phyloP scores from a whole-genome alignment of 176 grass and related monocot genomes.

The Hordeum marinum region DNA sequence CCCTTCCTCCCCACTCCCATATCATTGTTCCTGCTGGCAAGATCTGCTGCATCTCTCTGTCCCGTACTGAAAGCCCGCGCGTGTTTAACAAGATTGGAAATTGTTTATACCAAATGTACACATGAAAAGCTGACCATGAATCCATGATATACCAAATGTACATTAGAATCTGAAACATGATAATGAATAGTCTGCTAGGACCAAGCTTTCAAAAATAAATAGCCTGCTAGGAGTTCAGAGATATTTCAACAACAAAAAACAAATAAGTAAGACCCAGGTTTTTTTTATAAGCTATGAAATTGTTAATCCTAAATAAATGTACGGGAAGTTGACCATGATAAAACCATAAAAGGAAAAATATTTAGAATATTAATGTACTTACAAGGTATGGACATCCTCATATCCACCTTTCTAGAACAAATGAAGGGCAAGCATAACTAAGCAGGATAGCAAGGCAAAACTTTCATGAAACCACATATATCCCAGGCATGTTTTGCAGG shows the following conservation, averaged over 20 bases:
- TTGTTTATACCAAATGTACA: neutral
- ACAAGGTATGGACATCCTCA: neutral
- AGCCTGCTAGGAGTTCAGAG: no score
- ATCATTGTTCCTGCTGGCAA: no score
- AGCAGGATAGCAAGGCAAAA: neutral
- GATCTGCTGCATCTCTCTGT: no score
- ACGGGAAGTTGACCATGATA: neutral
- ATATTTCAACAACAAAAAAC: no score
- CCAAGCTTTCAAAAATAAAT: neutral
- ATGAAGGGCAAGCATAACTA: neutral
- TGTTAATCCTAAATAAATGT: neutral
- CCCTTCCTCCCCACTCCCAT: no score
- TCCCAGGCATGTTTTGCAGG: slow-evolving; percentile 11
- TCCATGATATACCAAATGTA: no score
- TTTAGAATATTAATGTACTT: neutral
- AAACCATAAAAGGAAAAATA: neutral
- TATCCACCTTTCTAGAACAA: neutral
- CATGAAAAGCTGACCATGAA: neutral
- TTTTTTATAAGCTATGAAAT: neutral
- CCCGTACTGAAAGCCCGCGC: no score
- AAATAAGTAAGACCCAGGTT: no score
- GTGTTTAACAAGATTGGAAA: neutral
- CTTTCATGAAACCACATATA: neutral
- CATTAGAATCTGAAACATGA: slow-evolving; percentile 1
- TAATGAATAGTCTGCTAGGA: neutral